Conservation (phyloP, 202 grass and related monocot genomes). For the Cymbopogon flexuosus region DNA sequence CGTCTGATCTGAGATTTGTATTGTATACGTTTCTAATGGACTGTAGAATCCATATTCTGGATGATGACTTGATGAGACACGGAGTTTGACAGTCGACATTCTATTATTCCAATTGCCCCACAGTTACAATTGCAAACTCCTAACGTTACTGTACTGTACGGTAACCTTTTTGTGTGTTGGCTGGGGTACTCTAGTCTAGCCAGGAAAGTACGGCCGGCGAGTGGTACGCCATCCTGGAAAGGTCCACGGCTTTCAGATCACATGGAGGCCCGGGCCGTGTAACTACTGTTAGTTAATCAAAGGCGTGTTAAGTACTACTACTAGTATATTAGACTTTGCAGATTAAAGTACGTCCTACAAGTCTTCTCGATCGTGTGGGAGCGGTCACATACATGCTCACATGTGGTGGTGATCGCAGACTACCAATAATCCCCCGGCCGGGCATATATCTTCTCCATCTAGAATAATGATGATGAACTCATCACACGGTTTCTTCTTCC, state of each 20-base stretch:
- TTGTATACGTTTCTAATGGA: not conserved
- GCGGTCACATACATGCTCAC: not conserved
- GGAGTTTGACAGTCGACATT: too few species aligned
- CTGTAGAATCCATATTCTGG: not conserved
- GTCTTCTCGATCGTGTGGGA: not conserved
- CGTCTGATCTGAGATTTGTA: not conserved
- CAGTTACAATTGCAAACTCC: not conserved
- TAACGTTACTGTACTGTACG: not conserved
- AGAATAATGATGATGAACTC: too few species aligned
- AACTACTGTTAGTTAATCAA: not conserved
- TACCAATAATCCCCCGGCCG: too few species aligned
- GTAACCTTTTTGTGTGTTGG: not conserved
- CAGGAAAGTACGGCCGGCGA: not conserved
- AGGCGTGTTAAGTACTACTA: not conserved
- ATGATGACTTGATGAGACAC: too few species aligned
- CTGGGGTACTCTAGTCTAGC: not conserved
- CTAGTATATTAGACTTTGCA: not conserved
- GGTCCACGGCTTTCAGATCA: slow-evolving; percentile 14
- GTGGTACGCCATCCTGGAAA: not conserved
- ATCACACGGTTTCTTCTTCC: too few species aligned
- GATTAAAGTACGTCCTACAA: not conserved
- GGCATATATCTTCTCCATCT: too few species aligned
- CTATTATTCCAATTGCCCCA: not conserved
- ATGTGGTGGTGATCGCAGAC: too few species aligned
- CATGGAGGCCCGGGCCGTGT: slow-evolving; percentile 9